phyloP scores from a whole-genome alignment of 768 basidiomycete genomes.

The Kwoniella pini region DNA sequence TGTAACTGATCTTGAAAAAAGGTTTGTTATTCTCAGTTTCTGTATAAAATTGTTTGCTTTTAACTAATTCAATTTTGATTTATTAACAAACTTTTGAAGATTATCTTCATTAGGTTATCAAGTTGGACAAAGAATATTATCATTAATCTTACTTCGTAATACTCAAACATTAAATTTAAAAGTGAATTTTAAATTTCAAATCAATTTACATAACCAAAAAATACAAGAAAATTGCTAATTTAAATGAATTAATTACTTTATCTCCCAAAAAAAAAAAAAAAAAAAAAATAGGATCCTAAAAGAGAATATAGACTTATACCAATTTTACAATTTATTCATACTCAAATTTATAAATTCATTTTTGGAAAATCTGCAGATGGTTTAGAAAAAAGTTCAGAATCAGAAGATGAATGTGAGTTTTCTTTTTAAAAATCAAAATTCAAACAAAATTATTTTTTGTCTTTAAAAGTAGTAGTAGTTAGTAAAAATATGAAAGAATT shows the following conservation, averaged over 20 bases:
- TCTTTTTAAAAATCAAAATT: not conserved
- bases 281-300: constrained; percentile 79
- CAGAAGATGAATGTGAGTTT: constrained; percentile 85
- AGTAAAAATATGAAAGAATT: not conserved
- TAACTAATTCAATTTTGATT: no score
- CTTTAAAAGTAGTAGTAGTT: not conserved
- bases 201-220: no score
- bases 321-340: constrained; percentile 89
- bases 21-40: no score
- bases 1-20: constrained; percentile 90
- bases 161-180: constrained; percentile 47
- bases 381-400: constrained; percentile 93
- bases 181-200: constrained; percentile 42
- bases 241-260: not conserved
- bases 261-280: no score
- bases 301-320: constrained; percentile 88
- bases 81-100: no score
- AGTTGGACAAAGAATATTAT: constrained; percentile 77
- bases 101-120: constrained; percentile 91
- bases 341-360: constrained; percentile 90
- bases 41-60: no score
- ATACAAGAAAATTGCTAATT: no score
- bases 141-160: constrained; percentile 50
- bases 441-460: no score
- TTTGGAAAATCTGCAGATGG: constrained; percentile 93